phyloP scores from a whole-genome alignment of 176 grass and related monocot genomes.

The Triticum turgidum region DNA sequence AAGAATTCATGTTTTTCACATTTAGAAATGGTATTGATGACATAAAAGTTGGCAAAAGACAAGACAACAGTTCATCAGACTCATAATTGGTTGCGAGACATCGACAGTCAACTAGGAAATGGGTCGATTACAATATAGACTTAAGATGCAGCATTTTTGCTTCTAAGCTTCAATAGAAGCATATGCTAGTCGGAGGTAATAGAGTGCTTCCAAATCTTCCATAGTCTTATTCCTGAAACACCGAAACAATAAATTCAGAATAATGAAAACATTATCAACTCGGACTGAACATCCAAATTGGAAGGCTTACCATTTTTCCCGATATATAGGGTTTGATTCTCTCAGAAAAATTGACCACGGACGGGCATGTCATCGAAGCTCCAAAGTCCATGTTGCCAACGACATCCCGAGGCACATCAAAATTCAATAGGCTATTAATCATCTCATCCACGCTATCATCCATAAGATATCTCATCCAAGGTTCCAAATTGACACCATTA shows the following conservation, averaged over 20 bases:
- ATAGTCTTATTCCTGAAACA: slow-evolving; percentile 50
- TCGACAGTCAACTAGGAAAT: background rate
- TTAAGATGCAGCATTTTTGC: slow-evolving; percentile 39
- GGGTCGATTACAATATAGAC: slow-evolving; percentile 18
- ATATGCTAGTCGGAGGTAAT: slow-evolving; percentile 37
- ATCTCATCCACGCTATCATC: slow-evolving; percentile 33
- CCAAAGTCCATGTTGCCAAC: slow-evolving; percentile 60
- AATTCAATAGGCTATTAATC: slow-evolving; percentile 52
- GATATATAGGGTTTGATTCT: slow-evolving; percentile 21
- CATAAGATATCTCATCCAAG: slow-evolving; percentile 64
- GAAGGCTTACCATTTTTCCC: slow-evolving; percentile 33
- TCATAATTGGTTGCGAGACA: slow-evolving; percentile 12
- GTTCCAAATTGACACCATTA: slow-evolving; percentile 48
- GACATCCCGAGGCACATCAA: slow-evolving; percentile 46
- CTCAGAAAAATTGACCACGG: slow-evolving; percentile 23
- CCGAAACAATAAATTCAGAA: background rate
- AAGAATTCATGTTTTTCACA: background rate
- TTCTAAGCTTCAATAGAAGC: slow-evolving; percentile 33
- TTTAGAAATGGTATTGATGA: background rate
- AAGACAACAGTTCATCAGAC: background rate
- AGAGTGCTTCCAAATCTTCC: slow-evolving; percentile 27
- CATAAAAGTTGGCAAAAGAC: background rate
- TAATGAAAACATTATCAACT: background rate
- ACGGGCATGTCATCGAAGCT: slow-evolving; percentile 74
- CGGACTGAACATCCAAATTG: background rate